phyloP scores from a whole-genome alignment of 1,284 basidiomycete species.

The Ceratobasidium sp. region DNA sequence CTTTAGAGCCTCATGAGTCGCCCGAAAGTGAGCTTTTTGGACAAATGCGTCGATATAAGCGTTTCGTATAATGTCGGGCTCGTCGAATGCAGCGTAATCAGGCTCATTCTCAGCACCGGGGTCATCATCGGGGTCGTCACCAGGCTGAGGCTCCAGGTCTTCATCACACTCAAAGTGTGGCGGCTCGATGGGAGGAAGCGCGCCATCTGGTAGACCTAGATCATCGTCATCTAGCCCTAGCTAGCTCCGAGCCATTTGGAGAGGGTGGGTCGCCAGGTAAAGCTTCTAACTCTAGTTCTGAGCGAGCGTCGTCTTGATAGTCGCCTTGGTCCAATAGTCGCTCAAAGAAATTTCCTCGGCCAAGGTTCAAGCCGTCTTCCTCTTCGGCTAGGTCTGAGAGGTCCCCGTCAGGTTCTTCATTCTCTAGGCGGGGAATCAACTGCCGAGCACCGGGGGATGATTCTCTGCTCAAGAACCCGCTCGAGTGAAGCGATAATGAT shows the following conservation, averaged over 20 bases:
- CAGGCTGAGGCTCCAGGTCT: neutral
- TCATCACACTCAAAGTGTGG: neutral
- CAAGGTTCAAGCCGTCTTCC: too few relatives aligned
- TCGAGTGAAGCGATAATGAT: neutral
- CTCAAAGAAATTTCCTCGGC: neutral
- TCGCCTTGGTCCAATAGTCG: neutral
- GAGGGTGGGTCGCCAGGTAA: neutral
- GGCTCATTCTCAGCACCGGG: neutral
- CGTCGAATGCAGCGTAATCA: neutral
- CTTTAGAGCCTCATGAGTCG: neutral
- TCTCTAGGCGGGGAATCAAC: neutral
- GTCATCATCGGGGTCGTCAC: neutral
- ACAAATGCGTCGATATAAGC: constrained; percentile 26
- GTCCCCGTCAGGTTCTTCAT: neutral
- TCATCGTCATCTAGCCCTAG: neutral
- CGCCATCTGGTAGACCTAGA: neutral
- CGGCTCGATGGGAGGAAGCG: neutral
- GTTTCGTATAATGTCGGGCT: constrained; percentile 9
- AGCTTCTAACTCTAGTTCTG: neutral
- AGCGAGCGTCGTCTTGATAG: too few relatives aligned
- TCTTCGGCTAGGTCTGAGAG: neutral
- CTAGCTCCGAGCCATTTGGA: neutral
- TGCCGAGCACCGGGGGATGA: neutral
- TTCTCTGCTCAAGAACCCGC: neutral
- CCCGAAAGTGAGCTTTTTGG: neutral